These are phyloP conservation scores for Cryptococcus sp. DNA, from an alignment of 1,284 basidiomycete species.

Conservation along the genomic window DNA sequence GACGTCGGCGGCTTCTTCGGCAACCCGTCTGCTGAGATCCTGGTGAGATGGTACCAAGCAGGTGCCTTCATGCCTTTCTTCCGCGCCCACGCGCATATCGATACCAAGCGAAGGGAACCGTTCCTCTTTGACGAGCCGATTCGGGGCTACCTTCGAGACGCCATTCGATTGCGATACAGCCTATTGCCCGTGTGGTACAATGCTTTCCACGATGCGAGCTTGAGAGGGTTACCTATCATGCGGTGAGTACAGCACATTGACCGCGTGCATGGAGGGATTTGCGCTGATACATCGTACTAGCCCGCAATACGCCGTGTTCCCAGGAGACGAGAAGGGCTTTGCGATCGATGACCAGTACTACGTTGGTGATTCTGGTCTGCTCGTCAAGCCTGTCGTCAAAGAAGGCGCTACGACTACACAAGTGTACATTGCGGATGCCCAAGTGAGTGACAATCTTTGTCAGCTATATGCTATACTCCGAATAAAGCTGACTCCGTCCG, in stretches of 20 bases:
- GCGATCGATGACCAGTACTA: conserved; percentile 93
- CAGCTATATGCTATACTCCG: background rate
- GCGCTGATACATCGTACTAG: conserved; percentile 52
- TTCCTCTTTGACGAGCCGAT: conserved; percentile 89
- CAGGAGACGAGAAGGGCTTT: conserved; percentile 80
- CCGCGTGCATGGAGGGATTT: too few species aligned
- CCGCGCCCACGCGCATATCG: conserved; percentile 96
- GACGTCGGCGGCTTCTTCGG: conserved; percentile 99
- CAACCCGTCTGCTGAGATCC: conserved; percentile 90
- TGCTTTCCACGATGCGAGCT: conserved; percentile 82
- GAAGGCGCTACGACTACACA: conserved; percentile 70
- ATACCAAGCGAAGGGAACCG: conserved; percentile 96
- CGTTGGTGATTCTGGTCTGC: conserved; percentile 80
- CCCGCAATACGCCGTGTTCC: conserved; percentile 93
- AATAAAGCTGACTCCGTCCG: background rate
- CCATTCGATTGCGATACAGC: conserved; percentile 80
- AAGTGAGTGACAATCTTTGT: conserved; percentile 58
- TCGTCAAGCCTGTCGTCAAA: conserved; percentile 87
- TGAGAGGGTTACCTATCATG: conserved; percentile 76
- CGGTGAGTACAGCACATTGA: conserved; percentile 57
- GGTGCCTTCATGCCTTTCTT: conserved; percentile 97
- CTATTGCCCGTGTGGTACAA: conserved; percentile 96
- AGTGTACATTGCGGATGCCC: conserved; percentile 85
- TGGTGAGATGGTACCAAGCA: conserved; percentile 95
- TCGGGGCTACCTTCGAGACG: conserved; percentile 75